Conservation (phyloP, 2,329 filamentous ascomycete genomes). For the Ceratocystis eucalypticola region DNA sequence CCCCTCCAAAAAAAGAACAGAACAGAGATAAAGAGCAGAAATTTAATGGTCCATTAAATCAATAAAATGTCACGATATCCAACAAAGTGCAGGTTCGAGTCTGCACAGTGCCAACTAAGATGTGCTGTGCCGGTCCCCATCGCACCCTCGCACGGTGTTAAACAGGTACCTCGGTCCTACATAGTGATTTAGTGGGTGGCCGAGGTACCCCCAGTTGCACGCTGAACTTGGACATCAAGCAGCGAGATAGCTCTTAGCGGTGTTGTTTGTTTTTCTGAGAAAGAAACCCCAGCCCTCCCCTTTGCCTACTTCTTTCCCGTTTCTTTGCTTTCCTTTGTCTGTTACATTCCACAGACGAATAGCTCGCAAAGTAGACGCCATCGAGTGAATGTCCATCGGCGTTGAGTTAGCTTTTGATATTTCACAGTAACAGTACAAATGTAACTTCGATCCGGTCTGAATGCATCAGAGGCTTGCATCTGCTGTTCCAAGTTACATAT, state of each 20-base stretch:
- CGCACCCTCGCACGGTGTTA: neutral
- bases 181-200: neutral
- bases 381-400: no score
- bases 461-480: neutral
- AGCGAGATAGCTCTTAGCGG: no score
- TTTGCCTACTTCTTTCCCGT: no score
- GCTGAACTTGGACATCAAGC: neutral
- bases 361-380: no score
- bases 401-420: neutral
- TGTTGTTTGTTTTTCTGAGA: no score
- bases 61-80: neutral
- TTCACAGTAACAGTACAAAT: no score
- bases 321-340: no score
- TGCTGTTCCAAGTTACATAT: neutral
- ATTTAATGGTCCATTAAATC: neutral
- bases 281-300: no score
- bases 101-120: neutral
- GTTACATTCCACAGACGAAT: no score
- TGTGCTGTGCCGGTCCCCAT: neutral
- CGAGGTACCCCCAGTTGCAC: neutral
- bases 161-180: neutral
- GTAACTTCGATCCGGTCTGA: no score
- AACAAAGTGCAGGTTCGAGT: neutral
- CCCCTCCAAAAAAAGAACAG: neutral
- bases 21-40: neutral